These are phyloP conservation scores for Pilasporangium apinafurcum DNA, from an alignment of 352 stramenopile species.

Conservation along the genomic window DNA sequence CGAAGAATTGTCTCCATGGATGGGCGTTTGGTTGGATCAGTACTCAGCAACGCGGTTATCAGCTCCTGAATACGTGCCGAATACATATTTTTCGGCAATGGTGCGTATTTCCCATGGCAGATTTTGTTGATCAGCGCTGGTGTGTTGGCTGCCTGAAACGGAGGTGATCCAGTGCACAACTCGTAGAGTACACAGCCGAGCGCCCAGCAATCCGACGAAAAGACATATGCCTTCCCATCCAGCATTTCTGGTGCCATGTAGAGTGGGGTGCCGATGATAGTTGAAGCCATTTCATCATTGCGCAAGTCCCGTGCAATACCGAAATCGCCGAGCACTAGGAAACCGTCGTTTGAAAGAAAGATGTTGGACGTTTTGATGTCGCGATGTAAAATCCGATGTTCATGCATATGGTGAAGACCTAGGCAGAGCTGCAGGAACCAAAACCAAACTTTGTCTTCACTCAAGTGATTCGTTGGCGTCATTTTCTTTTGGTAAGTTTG, in stretches of 20 bases:
- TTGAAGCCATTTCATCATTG: conserved; percentile 41
- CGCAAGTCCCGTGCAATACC: conserved; percentile 59
- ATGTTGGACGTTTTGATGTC: conserved; percentile 92
- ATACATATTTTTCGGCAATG: conserved; percentile 21
- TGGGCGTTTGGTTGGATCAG: conserved; percentile 21
- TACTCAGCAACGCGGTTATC: conserved; percentile 28
- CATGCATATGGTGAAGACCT: conserved; percentile 87
- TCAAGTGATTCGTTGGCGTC: conserved; percentile 15
- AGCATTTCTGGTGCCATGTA: conserved; percentile 89
- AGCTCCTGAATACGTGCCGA: conserved; percentile 23
- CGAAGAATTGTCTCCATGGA: conserved; percentile 24
- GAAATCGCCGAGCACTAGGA: conserved; percentile 86
- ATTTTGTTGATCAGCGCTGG: conserved; percentile 54
- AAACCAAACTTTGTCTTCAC: conserved; percentile 81
- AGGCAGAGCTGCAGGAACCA: conserved; percentile 90
- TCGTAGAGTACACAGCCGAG: conserved; percentile 87
- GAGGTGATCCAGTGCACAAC: conserved; percentile 54
- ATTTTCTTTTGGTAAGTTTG: conserved; percentile 5
- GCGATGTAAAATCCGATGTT: conserved; percentile 66
- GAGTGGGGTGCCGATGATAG: conserved; percentile 84
- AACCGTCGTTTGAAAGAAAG: conserved; percentile 52
- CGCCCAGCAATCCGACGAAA: conserved; percentile 83
- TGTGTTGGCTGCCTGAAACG: conserved; percentile 43
- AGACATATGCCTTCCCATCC: conserved; percentile 71
- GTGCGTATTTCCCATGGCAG: conserved; percentile 26